Evolutionary conservation across 192 early-diverging fungal genomes (phyloP), one percentile per base, ranked within the genome.

Genomic region (Jimgerdemannia lactiflua): DNA sequence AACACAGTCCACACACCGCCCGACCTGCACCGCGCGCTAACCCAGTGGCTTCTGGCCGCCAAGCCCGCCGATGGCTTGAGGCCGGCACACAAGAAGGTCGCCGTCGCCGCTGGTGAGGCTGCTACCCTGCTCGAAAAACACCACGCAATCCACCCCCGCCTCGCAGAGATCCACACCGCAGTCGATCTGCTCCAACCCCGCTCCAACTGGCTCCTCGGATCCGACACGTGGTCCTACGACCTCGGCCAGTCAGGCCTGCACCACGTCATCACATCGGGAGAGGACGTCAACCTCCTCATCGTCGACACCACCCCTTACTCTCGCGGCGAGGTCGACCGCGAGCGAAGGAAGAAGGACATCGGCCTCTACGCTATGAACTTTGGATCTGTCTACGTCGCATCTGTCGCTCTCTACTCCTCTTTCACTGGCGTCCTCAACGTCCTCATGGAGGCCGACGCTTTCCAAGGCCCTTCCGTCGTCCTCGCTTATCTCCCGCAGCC

Each of bases 291-390:
- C 82, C 89, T 98, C 83, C 85, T 98, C 44, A 91, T 97, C 64
- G 86, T 98, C 65, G 97, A 98, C 76, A 96, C 95, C 0, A 87
- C 91, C 70, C 86, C 92, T 43, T 96, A 98, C 75, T 89, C 92
- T 17, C 79, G 85, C 42, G 74, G 72, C 4, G 29, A 29, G 29
- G 82, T 85, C 39, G 78, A 83, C 63, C 83, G 78, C 43, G 89
- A 91, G 64, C 86, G 89, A 79, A 86, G 86, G 71, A 96, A 96
- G 89, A 97, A 97, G 87, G 96, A 99, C 81, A 86, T 97, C 77
- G 97, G 95, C 74, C 86, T 99, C 41, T 97, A 96, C 76, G 96
- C 95, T 44, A 96, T 99, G 95, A 94, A 92, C 84, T 97, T 97
- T 85, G 94, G 94, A 64, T 84, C 86, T 4, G 92, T 89, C 10